A percentile compares a stretch with the other conserved stretches of the same genome.
These are phyloP conservation scores for Tylopilus sp. DNA, from an alignment of 1,284 basidiomycete genomes.

Conservation along the genomic window DNA sequence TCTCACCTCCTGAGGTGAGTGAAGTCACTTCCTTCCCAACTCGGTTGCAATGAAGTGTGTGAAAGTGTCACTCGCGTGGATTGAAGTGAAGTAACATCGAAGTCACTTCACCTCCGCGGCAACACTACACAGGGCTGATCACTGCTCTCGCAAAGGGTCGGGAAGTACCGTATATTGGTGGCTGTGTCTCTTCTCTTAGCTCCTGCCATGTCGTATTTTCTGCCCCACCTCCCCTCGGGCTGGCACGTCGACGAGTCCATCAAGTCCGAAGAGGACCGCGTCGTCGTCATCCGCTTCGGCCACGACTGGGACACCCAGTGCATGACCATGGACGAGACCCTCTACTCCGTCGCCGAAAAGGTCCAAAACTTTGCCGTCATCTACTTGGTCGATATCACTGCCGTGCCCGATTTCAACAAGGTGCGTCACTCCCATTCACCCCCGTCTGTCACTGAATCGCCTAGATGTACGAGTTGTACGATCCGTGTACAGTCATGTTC, in stretches of 20 bases:
- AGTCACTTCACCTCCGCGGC: no score
- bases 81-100: no score
- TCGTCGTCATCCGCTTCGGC: conserved; percentile 96
- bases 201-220: conserved; percentile 80
- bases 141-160: no score
- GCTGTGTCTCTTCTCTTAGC: not conserved
- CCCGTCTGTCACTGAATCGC: not conserved
- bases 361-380: conserved; percentile 99
- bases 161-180: no score
- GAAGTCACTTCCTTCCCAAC: no score
- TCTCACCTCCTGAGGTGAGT: no score
- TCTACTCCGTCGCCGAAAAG: conserved; percentile 93
- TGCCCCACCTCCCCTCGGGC: conserved; percentile 92
- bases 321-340: conserved; percentile 99
- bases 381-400: conserved; percentile 95
- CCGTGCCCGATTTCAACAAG: conserved; percentile 99
- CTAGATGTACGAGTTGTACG: conserved; percentile 96
- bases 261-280: conserved; percentile 96
- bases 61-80: no score
- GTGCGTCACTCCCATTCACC: conserved; percentile 53
- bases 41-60: no score
- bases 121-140: no score
- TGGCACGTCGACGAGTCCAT: conserved; percentile 99
- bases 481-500: conserved; percentile 97
- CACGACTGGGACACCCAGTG: conserved; percentile 96